Conservation (phyloP, 2,329 filamentous ascomycete species). For the Microdochium bolleyi region DNA sequence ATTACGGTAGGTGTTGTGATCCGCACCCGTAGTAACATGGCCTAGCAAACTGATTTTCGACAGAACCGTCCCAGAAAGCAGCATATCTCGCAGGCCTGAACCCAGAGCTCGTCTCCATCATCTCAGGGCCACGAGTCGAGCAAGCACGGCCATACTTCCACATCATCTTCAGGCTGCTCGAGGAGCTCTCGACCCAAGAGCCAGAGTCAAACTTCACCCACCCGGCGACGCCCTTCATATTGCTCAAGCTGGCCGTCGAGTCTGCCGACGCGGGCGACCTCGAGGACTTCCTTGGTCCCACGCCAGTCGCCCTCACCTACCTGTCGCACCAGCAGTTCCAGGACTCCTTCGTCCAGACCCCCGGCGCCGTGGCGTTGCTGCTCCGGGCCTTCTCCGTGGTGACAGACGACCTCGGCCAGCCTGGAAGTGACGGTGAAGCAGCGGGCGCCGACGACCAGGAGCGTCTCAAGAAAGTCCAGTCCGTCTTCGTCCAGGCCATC, state of each 20-base stretch:
- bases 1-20: conserved; percentile 43
- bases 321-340: conserved; percentile 47
- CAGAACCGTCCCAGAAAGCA: conserved; percentile 49
- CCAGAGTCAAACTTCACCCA: conserved; percentile 35
- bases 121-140: conserved; percentile 35
- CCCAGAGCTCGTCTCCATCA: conserved; percentile 36
- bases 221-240: conserved; percentile 35
- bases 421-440: conserved; percentile 2
- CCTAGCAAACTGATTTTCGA: conserved; percentile 3
- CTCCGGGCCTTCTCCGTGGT: conserved; percentile 39
- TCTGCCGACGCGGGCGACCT: conserved; percentile 26
- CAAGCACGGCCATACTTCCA: conserved; percentile 34
- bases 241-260: conserved; percentile 32
- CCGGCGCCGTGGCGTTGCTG: conserved; percentile 30
- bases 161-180: conserved; percentile 49
- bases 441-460: conserved; percentile 30
- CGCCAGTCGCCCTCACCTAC: conserved; percentile 46
- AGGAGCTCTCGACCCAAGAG: conserved; percentile 44
- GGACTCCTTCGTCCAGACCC: conserved; percentile 31
- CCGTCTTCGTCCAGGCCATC: conserved; percentile 40
- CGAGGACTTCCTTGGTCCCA: conserved; percentile 45
- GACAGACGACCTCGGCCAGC: conserved; percentile 30
- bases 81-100: conserved; percentile 45
- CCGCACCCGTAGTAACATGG: not conserved
- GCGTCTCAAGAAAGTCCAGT: conserved; percentile 39